Evolutionary conservation across 2,329 filamentous ascomycete genomes (phyloP).

Genomic region (Ilyonectria robusta): DNA sequence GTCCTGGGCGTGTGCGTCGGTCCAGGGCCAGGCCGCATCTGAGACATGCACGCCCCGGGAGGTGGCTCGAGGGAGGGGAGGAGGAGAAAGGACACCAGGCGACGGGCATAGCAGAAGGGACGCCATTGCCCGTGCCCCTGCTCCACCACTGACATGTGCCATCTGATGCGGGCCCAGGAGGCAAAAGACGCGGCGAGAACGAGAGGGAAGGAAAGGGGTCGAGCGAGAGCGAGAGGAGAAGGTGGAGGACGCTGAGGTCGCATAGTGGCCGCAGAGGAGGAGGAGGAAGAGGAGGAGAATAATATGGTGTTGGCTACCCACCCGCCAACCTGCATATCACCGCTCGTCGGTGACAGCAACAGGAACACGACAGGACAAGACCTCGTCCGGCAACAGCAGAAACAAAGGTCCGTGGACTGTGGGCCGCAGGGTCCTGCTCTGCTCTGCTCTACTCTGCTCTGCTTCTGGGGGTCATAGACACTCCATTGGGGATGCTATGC

Average conservation of each 20-base stretch:
- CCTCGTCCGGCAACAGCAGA: slow-evolving; percentile 9
- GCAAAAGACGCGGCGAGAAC: neutral
- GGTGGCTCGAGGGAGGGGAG: neutral
- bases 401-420: slow-evolving; percentile 15
- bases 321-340: slow-evolving; percentile 1
- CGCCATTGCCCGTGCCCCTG: slow-evolving; percentile 22
- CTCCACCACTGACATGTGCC: slow-evolving; percentile 32
- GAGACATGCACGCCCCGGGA: slow-evolving; percentile 14
- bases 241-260: neutral
- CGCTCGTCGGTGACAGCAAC: slow-evolving; percentile 1
- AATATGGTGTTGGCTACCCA: neutral
- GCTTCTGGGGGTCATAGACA: neutral
- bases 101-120: slow-evolving; percentile 18
- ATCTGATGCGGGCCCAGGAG: slow-evolving; percentile 5
- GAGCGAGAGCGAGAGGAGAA: neutral
- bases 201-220: neutral
- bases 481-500: neutral
- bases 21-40: slow-evolving; percentile 2
- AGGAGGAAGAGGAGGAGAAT: neutral
- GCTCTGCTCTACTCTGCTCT: no score
- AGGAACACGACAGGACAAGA: slow-evolving; percentile 5
- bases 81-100: slow-evolving; percentile 1
- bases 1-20: neutral
- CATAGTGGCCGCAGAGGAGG: neutral
- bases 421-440: slow-evolving; percentile 1